Percentiles rank a stretch among this genome's conserved stretches.
These are phyloP conservation scores for Wickerhamomyces sp. DNA, from an alignment of 1,139 yeast genomes.

Conservation along the genomic window DNA sequence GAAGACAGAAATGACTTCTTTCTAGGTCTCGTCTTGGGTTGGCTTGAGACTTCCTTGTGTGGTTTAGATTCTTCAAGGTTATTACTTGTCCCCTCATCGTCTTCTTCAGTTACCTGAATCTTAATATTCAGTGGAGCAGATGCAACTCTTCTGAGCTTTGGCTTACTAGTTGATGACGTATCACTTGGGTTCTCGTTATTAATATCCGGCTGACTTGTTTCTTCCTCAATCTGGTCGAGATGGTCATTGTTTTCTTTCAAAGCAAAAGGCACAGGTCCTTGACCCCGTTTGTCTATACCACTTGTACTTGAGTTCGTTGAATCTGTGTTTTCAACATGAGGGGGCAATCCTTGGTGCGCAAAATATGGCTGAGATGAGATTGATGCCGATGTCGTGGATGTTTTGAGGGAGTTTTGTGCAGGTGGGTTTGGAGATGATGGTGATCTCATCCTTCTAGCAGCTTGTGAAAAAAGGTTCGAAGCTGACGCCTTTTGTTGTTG, in stretches of 20 bases:
- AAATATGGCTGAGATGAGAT: conserved; percentile 44
- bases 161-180: conserved; percentile 29
- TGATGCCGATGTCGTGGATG: neutral
- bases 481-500: conserved; percentile 6
- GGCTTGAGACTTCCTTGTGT: conserved; percentile 3
- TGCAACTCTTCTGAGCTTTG: conserved; percentile 67
- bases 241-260: conserved; percentile 26
- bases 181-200: neutral
- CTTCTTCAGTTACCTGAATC: neutral
- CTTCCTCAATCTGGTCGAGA: conserved; percentile 18
- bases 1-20: conserved; percentile 22
- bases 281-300: conserved; percentile 17
- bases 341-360: conserved; percentile 53
- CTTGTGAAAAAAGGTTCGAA: conserved; percentile 9
- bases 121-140: conserved; percentile 66
- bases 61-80: conserved; percentile 5
- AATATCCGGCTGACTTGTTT: conserved; percentile 1
- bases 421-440: conserved; percentile 32
- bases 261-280: conserved; percentile 31
- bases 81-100: too few species aligned
- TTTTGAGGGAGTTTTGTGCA: conserved; percentile 1
- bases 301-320: neutral
- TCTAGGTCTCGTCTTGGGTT: conserved; percentile 14
- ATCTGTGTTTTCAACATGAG: conserved; percentile 31
- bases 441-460: conserved; percentile 33